These are phyloP conservation scores for Coleophoma crateriformis DNA, from an alignment of 2,329 filamentous ascomycete species.

Conservation along the genomic window DNA sequence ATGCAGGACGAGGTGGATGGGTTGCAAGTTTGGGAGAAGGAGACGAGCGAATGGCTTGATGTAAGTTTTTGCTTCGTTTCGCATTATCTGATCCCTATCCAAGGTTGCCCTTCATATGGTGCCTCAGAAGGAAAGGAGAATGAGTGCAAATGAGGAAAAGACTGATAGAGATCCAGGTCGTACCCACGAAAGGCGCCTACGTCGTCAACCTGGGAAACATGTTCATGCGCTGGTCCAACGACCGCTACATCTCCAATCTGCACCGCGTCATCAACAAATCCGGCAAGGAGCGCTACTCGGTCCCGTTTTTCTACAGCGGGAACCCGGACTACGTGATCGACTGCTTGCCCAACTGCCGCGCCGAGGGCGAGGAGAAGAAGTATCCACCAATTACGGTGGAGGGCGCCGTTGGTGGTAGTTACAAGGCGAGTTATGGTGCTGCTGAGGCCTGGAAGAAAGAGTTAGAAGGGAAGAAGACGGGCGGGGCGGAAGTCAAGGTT, in stretches of 20 bases:
- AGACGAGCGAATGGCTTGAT: slow-evolving; percentile 33
- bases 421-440: slow-evolving; percentile 35
- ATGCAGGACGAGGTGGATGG: slow-evolving; percentile 42
- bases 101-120: too few species aligned
- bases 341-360: slow-evolving; percentile 35
- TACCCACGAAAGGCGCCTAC: slow-evolving; percentile 35
- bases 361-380: slow-evolving; percentile 29
- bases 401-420: slow-evolving; percentile 32
- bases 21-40: slow-evolving; percentile 38
- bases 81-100: too few species aligned
- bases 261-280: slow-evolving; percentile 47
- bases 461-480: too few species aligned
- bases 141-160: background rate
- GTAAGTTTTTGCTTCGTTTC: slow-evolving; percentile 6
- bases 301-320: slow-evolving; percentile 46
- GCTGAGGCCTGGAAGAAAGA: slow-evolving; percentile 33
- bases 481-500: too few species aligned
- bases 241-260: slow-evolving; percentile 40
- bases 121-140: background rate
- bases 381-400: slow-evolving; percentile 36
- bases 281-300: slow-evolving; percentile 40
- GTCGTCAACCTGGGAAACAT: slow-evolving; percentile 45
- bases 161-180: slow-evolving; percentile 12
- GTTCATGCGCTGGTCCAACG: slow-evolving; percentile 39
- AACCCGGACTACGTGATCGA: slow-evolving; percentile 39